Conservation (phyloP, 306 rosid genomes). For the Vigna nakashimae region DNA sequence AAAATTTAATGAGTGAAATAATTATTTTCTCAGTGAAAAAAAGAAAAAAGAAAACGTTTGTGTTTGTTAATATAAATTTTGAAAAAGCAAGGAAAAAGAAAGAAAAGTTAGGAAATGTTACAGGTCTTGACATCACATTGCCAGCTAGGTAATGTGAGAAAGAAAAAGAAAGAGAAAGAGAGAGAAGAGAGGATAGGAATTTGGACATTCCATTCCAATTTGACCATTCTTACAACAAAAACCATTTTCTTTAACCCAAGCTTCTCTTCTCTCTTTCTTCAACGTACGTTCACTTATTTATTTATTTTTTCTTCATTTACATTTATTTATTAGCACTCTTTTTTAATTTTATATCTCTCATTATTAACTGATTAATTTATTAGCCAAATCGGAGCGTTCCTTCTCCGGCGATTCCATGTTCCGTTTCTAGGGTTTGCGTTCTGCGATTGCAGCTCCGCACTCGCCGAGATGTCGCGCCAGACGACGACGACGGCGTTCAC, state of each 20-base stretch:
- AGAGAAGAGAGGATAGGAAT: neutral
- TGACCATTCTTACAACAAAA: constrained; percentile 38
- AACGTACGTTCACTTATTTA: neutral
- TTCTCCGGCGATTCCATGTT: constrained; percentile 45
- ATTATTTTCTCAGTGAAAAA: too few species aligned
- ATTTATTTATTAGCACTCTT: neutral
- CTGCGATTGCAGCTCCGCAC: constrained; percentile 34
- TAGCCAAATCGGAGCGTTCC: constrained; percentile 28
- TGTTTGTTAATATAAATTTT: neutral
- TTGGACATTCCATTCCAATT: constrained; percentile 46
- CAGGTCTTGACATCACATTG: constrained; percentile 14
- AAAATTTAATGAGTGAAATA: too few species aligned
- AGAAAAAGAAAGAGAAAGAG: neutral
- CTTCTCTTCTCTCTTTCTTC: neutral
- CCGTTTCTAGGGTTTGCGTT: constrained; percentile 50
- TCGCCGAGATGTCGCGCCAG: constrained; percentile 80
- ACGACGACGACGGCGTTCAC: constrained; percentile 71
- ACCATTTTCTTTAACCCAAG: neutral
- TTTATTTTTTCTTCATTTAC: neutral
- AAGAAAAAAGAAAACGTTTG: neutral
- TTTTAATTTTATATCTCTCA: neutral
- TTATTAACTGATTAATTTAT: constrained; percentile 14
- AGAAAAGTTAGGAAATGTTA: neutral
- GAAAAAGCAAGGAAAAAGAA: neutral
- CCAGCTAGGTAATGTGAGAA: constrained; percentile 26